Base-by-base conservation (phyloP, 176 grass and related monocot genomes). In the Themeda triandra region DNA sequence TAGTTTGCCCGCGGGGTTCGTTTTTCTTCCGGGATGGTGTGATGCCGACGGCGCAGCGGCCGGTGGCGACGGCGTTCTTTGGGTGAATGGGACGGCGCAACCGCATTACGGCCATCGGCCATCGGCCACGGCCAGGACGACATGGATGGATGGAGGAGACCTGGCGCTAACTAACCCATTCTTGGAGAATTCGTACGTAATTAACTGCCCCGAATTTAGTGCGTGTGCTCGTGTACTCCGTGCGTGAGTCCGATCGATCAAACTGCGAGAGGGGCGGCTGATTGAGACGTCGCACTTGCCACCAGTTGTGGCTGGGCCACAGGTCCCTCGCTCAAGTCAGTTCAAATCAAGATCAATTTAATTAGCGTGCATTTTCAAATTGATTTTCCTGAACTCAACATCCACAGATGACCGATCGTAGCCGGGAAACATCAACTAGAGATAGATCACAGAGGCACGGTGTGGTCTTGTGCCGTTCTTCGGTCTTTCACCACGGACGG, bases 41-140 rank as follows among this genome's bases (percentile, higher is more conserved):
- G 66, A 86, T 27, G 71, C 3, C 29, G 80, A 87, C 84, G 27
- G 68, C 67, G 77, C 71, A 89, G 59, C 88, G 40, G 77, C 32
- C 62, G 77, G 70, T 59, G 60, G 88, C 68, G 62, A 66, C 79
- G 31, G 12, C 74, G 59, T 49, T 66, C 84, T 67, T 46, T 30
- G 88, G 80, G 46, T 48, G 88, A 90, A 48, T 39, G 75, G 14
- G 88, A 90, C 75, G 60, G 68, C 80, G 75, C 75, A 90, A 69
- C 88, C 71, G 66, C 74, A 21, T 68, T 14, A 62, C 80, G 33
- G 31, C 64, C 8, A n/a, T n/a, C 69, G 49, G 46, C 63, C 69
- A 84, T 6, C n/a, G 36, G 36, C 36, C 36, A 37, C 36, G 36
- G 36, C 4, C 36, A 37, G 36, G 36, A 4, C 36, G 48, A n/a